Base-by-base conservation (phyloP, 441 rosid genomes). In the Euphorbia corollata region DNA sequence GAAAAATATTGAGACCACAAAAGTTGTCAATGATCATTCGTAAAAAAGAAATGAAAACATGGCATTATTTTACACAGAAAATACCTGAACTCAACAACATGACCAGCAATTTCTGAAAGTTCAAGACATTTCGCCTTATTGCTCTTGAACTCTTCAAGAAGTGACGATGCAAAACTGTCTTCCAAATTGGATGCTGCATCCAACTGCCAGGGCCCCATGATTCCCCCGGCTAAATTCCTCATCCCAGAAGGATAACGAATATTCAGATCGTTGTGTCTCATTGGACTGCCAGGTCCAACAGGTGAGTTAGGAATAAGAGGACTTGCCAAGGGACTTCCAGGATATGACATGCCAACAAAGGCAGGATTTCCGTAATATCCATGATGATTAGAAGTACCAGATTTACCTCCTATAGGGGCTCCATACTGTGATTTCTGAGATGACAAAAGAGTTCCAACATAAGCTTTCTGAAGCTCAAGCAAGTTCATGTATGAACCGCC, bases 81-180 rank as follows among this genome's bases (percentile, higher is more conserved):
- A 54, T 74, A 83, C 92, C 92, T 87, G 83, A 87, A 87, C 82
- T 85, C 88, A 71, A 85, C 92, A 69, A 87, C 90, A 78, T 87
- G 90, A 24, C 88, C 84, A 2, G 74, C 79, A 74, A 87, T 87
- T 77, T 83, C 92, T 18, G 81, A 78, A 36, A 87, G 86, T 71
- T 87, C 92, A 74, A 83, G 80, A 67, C 86, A 83, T 73, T 71
- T 87, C 54, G 86, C 68, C 82, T 87, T 87, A 75, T 85, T 87
- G 81, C 80, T 83, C 74, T 87, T 87, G 45, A 85, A 85, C 74
- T 87, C 92, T 45, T 83, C 92, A 12, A 87, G 78, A 66, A 87
- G 72, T 24, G 92, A 77, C 22, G 86, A 78, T n/a, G 81, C 61
- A 74, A 83, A 83, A 59, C 76, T 74, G 54, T 81, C 90, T 64